Evolutionary conservation across 306 rosid species (phyloP).

Genomic region (Nissolia schottii): DNA sequence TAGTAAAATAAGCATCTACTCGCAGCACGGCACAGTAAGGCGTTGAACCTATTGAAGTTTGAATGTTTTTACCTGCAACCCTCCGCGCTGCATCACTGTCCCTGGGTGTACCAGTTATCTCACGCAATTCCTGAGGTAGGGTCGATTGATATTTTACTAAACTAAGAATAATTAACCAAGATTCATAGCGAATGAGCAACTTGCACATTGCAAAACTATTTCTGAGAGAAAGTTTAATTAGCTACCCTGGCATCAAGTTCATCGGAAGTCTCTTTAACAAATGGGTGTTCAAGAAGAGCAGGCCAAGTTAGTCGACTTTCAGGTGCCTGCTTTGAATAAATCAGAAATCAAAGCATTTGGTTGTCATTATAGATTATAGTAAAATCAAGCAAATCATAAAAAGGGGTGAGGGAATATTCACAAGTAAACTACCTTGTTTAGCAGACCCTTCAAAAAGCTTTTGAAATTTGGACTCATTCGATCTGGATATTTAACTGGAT

Average conservation of each 20-base stretch:
- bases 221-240: slow-evolving; percentile 15
- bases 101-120: slow-evolving; percentile 37
- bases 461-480: slow-evolving; percentile 76
- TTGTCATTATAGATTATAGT: slow-evolving; percentile 15
- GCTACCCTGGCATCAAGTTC: slow-evolving; percentile 64
- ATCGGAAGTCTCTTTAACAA: slow-evolving; percentile 68
- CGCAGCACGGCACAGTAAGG: slow-evolving; percentile 39
- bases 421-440: slow-evolving; percentile 71
- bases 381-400: slow-evolving; percentile 8
- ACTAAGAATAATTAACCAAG: background rate
- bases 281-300: slow-evolving; percentile 89
- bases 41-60: slow-evolving; percentile 37
- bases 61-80: slow-evolving; percentile 48
- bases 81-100: slow-evolving; percentile 47
- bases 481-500: slow-evolving; percentile 96
- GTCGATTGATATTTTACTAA: background rate
- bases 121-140: slow-evolving; percentile 53
- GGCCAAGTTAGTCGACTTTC: slow-evolving; percentile 98
- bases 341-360: slow-evolving; percentile 12
- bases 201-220: background rate
- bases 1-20: background rate
- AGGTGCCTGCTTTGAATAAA: slow-evolving; percentile 57
- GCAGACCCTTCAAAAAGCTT: slow-evolving; percentile 89
- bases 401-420: background rate
- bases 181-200: slow-evolving; percentile 7